These are phyloP conservation scores for Russula brevipes DNA, from an alignment of 768 basidiomycete species.

Conservation along the genomic window DNA sequence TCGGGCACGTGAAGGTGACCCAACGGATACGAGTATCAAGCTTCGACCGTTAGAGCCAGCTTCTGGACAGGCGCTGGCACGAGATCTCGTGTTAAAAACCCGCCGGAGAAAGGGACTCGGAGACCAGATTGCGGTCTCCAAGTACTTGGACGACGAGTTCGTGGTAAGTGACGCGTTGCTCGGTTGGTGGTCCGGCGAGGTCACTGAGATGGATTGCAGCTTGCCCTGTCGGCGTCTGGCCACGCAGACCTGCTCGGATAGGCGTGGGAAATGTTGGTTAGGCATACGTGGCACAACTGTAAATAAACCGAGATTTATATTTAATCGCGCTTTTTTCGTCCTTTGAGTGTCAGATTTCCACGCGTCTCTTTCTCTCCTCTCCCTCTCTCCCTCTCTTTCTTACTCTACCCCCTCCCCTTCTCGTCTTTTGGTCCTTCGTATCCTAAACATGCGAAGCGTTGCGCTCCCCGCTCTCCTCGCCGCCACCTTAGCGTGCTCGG, in stretches of 20 bases:
- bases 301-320: constrained; percentile 32
- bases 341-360: constrained; percentile 21
- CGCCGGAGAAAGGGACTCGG: constrained; percentile 93
- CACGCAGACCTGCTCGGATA: constrained; percentile 86
- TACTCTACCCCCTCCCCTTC: constrained; percentile 36
- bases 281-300: constrained; percentile 41
- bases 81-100: constrained; percentile 95
- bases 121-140: constrained; percentile 95
- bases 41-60: constrained; percentile 95
- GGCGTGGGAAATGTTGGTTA: constrained; percentile 32
- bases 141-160: constrained; percentile 97
- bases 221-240: constrained; percentile 92
- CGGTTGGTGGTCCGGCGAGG: not conserved
- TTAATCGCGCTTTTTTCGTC: constrained; percentile 23
- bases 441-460: constrained; percentile 73
- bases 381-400: constrained; percentile 34
- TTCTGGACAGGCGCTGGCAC: constrained; percentile 88
- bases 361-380: constrained; percentile 16
- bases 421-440: constrained; percentile 61
- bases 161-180: constrained; percentile 49
- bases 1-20: constrained; percentile 62
- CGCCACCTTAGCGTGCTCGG: constrained; percentile 56
- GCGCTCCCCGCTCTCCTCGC: constrained; percentile 68
- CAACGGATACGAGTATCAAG: constrained; percentile 95
- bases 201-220: constrained; percentile 40